Evolutionary conservation across 495 filamentous ascomycete species (phyloP).

Genomic region (Penicillium psychrofluorescens): DNA sequence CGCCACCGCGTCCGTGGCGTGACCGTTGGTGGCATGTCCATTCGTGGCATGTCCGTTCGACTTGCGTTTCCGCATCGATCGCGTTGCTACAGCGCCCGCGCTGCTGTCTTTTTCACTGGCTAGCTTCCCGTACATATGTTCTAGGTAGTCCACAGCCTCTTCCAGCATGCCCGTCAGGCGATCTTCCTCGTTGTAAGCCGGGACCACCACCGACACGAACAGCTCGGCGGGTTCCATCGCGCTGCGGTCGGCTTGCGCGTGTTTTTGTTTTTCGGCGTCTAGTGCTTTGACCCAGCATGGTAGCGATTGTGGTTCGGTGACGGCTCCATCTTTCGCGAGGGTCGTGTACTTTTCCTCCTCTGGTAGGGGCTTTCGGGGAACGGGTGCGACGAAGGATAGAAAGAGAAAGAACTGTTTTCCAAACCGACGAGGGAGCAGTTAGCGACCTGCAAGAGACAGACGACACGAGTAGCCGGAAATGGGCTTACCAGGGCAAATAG

Average conservation of each 20-base stretch:
- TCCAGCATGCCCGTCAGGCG: constrained; percentile 77
- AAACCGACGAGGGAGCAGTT: background rate
- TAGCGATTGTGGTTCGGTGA: constrained; percentile 52
- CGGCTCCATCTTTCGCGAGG: constrained; percentile 55
- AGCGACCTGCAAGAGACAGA: background rate
- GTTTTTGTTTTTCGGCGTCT: constrained; percentile 42
- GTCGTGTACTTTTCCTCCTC: constrained; percentile 86
- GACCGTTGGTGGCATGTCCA: constrained; percentile 14
- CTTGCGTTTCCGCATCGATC: constrained; percentile 26
- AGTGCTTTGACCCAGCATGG: constrained; percentile 79
- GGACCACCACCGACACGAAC: constrained; percentile 82
- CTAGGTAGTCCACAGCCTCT: constrained; percentile 82
- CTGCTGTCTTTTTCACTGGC: background rate
- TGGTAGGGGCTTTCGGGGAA: constrained; percentile 63
- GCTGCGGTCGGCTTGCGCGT: constrained; percentile 14
- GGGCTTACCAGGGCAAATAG: constrained; percentile 32
- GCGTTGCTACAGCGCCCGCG: constrained; percentile 7
- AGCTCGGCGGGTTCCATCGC: constrained; percentile 45
- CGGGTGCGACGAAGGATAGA: constrained; percentile 69
- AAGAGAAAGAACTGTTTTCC: constrained; percentile 55
- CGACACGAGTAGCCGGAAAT: background rate
- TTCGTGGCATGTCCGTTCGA: constrained; percentile 19
- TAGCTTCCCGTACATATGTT: constrained; percentile 60
- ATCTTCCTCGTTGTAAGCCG: constrained; percentile 89
- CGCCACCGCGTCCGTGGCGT: constrained; percentile 7